These are phyloP conservation scores for Talaromyces nanjingensis DNA, from an alignment of 495 filamentous ascomycete species.

Conservation along the genomic window DNA sequence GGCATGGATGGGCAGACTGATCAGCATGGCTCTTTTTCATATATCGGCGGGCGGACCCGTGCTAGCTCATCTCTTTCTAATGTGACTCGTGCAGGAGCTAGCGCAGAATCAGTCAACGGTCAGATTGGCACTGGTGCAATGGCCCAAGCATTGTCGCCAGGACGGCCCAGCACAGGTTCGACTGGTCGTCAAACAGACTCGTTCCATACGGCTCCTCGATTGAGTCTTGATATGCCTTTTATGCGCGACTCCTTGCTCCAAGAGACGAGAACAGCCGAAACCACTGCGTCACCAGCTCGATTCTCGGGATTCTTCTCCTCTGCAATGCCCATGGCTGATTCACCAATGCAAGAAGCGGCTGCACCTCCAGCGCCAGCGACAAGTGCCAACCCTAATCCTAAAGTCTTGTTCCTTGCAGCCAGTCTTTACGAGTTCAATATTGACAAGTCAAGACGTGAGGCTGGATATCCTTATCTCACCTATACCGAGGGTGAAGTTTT, in stretches of 20 bases:
- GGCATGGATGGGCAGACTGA: slow-evolving; percentile 25
- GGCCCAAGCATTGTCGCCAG: slow-evolving; percentile 5
- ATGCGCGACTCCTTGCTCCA: slow-evolving; percentile 28
- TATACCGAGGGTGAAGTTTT: slow-evolving; percentile 93
- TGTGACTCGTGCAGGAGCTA: background rate
- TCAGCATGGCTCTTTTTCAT: slow-evolving; percentile 2
- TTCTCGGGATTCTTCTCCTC: slow-evolving; percentile 75
- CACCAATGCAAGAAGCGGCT: slow-evolving; percentile 26
- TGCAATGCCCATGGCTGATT: slow-evolving; percentile 75
- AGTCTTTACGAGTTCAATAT: slow-evolving; percentile 96
- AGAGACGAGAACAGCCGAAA: slow-evolving; percentile 10
- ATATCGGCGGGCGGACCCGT: slow-evolving; percentile 2
- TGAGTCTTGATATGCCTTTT: slow-evolving; percentile 40
- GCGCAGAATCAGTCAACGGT: slow-evolving; percentile 7
- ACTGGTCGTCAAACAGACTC: slow-evolving; percentile 21
- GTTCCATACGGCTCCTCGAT: slow-evolving; percentile 31
- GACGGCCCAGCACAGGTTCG: slow-evolving; percentile 12
- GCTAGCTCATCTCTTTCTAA: slow-evolving; percentile 9
- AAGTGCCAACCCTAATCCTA: slow-evolving; percentile 29
- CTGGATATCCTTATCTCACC: slow-evolving; percentile 90
- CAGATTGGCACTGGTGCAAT: background rate
- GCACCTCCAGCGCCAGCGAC: slow-evolving; percentile 17
- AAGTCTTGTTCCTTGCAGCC: slow-evolving; percentile 80
- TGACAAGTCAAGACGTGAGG: slow-evolving; percentile 82
- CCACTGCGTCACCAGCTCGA: slow-evolving; percentile 24